These are phyloP conservation scores for Phialophora expanda DNA, from an alignment of 2,329 filamentous ascomycete genomes.

Conservation along the genomic window DNA sequence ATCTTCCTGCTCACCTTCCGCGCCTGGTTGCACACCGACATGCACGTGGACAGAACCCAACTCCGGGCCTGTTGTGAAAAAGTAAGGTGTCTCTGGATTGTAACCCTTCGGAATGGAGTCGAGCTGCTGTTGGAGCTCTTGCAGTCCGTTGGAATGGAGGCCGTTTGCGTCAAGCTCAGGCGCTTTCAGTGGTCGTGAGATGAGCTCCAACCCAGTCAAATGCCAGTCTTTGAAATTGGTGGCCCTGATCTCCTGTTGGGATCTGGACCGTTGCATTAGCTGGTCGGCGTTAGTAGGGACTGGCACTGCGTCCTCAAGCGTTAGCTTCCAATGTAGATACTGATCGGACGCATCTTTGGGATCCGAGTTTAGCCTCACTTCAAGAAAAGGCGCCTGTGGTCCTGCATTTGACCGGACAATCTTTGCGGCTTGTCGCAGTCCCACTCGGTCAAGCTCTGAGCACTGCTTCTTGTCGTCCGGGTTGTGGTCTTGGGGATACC, in stretches of 20 bases:
- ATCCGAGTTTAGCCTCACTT: background rate
- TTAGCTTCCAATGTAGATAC: slow-evolving; percentile 6
- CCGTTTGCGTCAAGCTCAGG: background rate
- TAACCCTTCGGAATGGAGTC: background rate
- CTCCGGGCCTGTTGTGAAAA: slow-evolving; percentile 8
- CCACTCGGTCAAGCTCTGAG: background rate
- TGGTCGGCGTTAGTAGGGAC: background rate
- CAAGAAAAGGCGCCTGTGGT: background rate
- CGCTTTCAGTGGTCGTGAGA: background rate
- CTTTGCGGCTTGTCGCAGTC: slow-evolving; percentile 9
- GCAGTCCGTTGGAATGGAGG: background rate
- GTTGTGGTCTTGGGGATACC: background rate
- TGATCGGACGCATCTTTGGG: background rate
- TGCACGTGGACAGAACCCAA: slow-evolving; percentile 9
- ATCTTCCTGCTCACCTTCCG: background rate
- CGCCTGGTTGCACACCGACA: background rate
- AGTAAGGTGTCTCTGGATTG: slow-evolving; percentile 1
- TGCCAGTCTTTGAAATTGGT: background rate
- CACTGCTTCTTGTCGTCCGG: background rate
- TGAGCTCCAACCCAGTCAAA: slow-evolving; percentile 1
- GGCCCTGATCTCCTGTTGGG: background rate
- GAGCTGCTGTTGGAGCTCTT: background rate
- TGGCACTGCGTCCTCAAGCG: slow-evolving; percentile 1
- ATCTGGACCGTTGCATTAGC: background rate
- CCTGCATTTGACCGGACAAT: background rate